These are phyloP conservation scores for Macrophomina pseudophaseolina DNA, from an alignment of 2,329 filamentous ascomycete species.

Conservation along the genomic window DNA sequence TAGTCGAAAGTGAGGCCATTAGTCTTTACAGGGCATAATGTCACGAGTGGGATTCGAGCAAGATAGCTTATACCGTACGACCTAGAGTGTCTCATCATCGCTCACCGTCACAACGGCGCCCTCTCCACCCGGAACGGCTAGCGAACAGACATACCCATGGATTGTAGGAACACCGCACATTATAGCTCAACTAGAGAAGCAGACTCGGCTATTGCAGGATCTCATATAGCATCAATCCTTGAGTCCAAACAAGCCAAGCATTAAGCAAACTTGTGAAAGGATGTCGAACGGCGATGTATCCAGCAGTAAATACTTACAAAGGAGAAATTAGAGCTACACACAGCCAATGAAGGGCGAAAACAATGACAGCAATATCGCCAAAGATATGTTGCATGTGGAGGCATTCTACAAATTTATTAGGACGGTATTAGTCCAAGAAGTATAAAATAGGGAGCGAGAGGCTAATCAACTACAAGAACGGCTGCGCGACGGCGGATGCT, in stretches of 20 bases:
- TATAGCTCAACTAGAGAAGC: constrained; percentile 30
- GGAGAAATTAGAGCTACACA: constrained; percentile 21
- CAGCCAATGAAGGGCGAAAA: not conserved
- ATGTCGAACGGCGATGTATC: constrained; percentile 27
- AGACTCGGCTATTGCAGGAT: constrained; percentile 29
- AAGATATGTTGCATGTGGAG: constrained; percentile 21
- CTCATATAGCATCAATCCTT: constrained; percentile 30
- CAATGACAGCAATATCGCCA: constrained; percentile 21
- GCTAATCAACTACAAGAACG: not conserved
- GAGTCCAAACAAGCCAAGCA: constrained; percentile 31
- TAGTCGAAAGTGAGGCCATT: constrained; percentile 16
- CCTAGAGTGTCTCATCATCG: constrained; percentile 31
- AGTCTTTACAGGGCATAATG: constrained; percentile 28
- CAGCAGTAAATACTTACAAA: constrained; percentile 25
- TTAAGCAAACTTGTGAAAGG: constrained; percentile 32
- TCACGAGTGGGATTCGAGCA: constrained; percentile 29
- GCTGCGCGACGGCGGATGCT: too few relatives aligned
- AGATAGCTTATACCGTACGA: constrained; percentile 30
- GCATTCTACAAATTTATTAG: too few relatives aligned
- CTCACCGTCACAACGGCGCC: constrained; percentile 29
- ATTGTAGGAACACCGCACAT: constrained; percentile 32
- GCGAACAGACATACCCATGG: constrained; percentile 22
- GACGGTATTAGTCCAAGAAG: not conserved
- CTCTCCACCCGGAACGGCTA: constrained; percentile 29
- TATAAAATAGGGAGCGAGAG: not conserved